Conservation (phyloP, 2,329 filamentous ascomycete species). For the Cytospora piceicola region DNA sequence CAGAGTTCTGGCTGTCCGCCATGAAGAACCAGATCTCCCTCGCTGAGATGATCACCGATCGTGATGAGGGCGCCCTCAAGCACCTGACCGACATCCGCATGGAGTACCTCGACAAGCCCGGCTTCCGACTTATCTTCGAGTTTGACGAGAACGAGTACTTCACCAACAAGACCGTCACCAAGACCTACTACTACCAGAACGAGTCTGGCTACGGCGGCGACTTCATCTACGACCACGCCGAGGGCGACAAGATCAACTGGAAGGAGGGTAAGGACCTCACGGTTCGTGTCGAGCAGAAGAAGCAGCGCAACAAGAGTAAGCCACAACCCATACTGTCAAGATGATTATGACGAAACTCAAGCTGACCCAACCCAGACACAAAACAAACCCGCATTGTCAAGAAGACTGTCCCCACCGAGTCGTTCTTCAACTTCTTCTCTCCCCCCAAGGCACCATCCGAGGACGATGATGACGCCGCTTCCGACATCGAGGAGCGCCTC, state of each 20-base stretch:
- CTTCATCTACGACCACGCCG: constrained; percentile 99
- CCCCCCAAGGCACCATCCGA: constrained; percentile 84
- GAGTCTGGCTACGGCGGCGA: constrained; percentile 98
- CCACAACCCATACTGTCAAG: not conserved
- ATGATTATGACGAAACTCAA: not conserved
- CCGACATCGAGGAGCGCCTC: constrained; percentile 94
- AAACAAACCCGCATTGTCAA: constrained; percentile 99
- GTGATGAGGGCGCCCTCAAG: constrained; percentile 92
- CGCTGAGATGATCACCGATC: constrained; percentile 97
- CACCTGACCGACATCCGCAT: constrained; percentile 91
- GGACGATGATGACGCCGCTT: constrained; percentile 73
- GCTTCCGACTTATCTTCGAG: constrained; percentile 97
- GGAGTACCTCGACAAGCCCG: constrained; percentile 98
- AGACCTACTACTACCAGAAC: constrained; percentile 99
- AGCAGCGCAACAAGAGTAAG: constrained; percentile 99
- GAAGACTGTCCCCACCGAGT: constrained; percentile 98
- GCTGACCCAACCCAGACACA: constrained; percentile 67
- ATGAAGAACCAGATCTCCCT: constrained; percentile 99
- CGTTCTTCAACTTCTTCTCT: constrained; percentile 99
- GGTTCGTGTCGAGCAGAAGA: constrained; percentile 96
- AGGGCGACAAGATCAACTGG: constrained; percentile 98
- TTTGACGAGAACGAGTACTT: constrained; percentile 96
- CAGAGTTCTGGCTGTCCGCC: constrained; percentile 98
- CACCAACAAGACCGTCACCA: constrained; percentile 94
- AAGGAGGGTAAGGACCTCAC: constrained; percentile 91